phyloP scores from a whole-genome alignment of 768 basidiomycete species.

The Kwoniella sp. region DNA sequence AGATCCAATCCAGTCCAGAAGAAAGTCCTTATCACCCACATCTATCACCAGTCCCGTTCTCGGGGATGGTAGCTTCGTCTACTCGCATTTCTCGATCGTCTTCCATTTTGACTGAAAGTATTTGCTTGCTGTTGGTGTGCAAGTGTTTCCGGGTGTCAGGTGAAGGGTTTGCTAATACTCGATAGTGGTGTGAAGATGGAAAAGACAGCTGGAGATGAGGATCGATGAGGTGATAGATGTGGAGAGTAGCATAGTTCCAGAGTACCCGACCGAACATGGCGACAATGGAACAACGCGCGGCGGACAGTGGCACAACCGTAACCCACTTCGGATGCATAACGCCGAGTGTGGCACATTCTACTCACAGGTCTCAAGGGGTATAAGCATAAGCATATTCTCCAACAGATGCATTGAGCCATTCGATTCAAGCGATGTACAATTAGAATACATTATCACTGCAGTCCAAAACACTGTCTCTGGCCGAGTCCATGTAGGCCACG shows the following conservation, averaged over 20 bases:
- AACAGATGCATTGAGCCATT: too few species aligned
- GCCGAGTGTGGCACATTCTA: neutral
- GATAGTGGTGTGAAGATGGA: neutral
- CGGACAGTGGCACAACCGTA: neutral
- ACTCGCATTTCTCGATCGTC: conserved; percentile 53
- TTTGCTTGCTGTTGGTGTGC: neutral
- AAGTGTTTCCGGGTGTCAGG: too few species aligned
- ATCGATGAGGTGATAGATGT: neutral
- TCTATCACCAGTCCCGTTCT: conserved; percentile 36
- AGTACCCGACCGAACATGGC: neutral
- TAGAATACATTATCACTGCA: too few species aligned
- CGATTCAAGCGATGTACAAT: too few species aligned
- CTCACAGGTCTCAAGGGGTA: too few species aligned
- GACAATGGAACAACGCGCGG: neutral
- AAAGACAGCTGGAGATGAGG: neutral
- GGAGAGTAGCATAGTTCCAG: neutral
- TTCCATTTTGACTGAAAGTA: conserved; percentile 42
- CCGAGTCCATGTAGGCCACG: too few species aligned
- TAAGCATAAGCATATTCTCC: too few species aligned
- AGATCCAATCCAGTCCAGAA: conserved; percentile 14
- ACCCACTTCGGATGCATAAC: neutral
- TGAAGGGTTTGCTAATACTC: neutral
- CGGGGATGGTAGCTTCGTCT: conserved; percentile 44
- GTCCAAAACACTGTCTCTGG: too few species aligned
- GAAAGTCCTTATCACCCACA: conserved; percentile 22